A percentile compares a stretch with the other conserved stretches of the same genome.
These are phyloP conservation scores for Chaetomiaceae sp. DNA, from an alignment of 2,329 filamentous ascomycete genomes.

Conservation along the genomic window DNA sequence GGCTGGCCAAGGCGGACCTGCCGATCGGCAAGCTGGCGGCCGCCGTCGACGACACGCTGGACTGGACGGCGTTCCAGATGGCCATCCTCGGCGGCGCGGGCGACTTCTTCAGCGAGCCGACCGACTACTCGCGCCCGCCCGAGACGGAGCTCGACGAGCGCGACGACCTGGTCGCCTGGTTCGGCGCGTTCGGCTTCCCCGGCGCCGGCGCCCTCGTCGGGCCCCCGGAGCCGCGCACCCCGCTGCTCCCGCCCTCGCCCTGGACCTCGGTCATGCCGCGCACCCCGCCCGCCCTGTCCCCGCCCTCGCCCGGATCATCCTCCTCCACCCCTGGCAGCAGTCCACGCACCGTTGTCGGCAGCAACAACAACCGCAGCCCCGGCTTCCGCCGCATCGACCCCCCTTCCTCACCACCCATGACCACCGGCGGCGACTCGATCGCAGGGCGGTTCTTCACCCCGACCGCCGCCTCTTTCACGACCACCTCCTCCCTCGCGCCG, in stretches of 20 bases:
- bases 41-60: conserved; percentile 45
- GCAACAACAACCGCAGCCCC: conserved; percentile 4
- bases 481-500: background rate
- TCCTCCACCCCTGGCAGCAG: conserved; percentile 15
- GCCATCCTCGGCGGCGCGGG: conserved; percentile 54
- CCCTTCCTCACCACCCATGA: background rate
- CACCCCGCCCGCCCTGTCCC: conserved; percentile 5
- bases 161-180: conserved; percentile 47
- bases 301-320: conserved; percentile 4
- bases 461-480: too few species aligned
- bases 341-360: conserved; percentile 18
- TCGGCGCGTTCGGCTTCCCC: conserved; percentile 43
- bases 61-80: conserved; percentile 62
- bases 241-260: background rate
- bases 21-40: conserved; percentile 26
- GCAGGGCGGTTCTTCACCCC: conserved; percentile 12
- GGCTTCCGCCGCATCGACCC: conserved; percentile 23
- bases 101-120: conserved; percentile 42
- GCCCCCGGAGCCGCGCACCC: conserved; percentile 7
- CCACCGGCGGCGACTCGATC: conserved; percentile 9
- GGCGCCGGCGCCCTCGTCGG: conserved; percentile 34
- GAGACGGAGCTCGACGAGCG: conserved; percentile 39
- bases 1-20: conserved; percentile 42
- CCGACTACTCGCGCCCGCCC: conserved; percentile 33
- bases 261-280: conserved; percentile 8